Evolutionary conservation across 2,329 filamentous ascomycete genomes (phyloP).

Genomic region (Aspergillus candidus): DNA sequence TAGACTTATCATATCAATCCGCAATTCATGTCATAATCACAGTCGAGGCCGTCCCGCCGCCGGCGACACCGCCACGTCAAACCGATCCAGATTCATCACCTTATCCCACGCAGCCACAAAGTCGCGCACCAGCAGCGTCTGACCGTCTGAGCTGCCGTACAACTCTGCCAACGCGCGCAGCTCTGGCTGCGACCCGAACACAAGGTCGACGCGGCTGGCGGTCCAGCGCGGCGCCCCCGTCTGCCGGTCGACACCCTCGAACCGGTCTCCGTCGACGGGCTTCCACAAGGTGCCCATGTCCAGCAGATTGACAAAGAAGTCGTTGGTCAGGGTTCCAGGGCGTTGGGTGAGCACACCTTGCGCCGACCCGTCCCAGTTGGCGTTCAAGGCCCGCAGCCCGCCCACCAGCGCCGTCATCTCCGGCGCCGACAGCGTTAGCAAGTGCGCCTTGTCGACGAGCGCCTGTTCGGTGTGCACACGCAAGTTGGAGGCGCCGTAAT

Average conservation of each 20-base stretch:
- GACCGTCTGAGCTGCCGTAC: constrained; percentile 56
- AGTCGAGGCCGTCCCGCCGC: no score
- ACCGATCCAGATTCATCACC: constrained; percentile 68
- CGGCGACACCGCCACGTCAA: constrained; percentile 40
- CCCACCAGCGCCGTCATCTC: constrained; percentile 67
- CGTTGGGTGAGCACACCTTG: constrained; percentile 63
- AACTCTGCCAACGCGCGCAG: constrained; percentile 65
- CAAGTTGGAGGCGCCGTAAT: constrained; percentile 59
- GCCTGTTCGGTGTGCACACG: constrained; percentile 62
- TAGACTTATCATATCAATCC: no score
- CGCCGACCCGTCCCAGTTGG: constrained; percentile 65
- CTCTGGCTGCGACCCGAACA: constrained; percentile 70
- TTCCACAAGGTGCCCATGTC: constrained; percentile 63
- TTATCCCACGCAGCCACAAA: constrained; percentile 68
- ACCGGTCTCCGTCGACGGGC: constrained; percentile 45
- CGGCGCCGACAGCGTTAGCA: constrained; percentile 63
- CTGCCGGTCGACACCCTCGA: constrained; percentile 60
- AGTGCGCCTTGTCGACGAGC: constrained; percentile 65
- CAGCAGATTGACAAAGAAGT: constrained; percentile 76
- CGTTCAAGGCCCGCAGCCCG: constrained; percentile 62
- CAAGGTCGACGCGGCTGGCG: constrained; percentile 61
- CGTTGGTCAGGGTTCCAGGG: constrained; percentile 66
- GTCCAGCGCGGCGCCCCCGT: constrained; percentile 62
- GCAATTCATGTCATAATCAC: no score
- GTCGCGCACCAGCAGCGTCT: constrained; percentile 63